phyloP scores from a whole-genome alignment of 208 protist genomes.

The Novymonas esmeraldas region DNA sequence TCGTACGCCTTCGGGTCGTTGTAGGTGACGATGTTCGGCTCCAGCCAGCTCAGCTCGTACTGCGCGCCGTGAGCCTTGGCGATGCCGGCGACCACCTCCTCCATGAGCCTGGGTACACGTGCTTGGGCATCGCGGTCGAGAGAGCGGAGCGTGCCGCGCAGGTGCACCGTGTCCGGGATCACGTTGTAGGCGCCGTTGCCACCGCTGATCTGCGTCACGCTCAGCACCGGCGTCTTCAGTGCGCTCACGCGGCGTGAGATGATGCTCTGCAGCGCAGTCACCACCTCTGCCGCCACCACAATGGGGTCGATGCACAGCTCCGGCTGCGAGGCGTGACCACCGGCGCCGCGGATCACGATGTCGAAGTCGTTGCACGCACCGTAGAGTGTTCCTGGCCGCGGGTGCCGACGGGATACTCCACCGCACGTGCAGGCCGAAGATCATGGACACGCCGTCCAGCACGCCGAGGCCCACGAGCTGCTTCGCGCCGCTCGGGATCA shows the following conservation, averaged over 20 bases:
- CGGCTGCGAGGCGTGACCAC: constrained; percentile 73
- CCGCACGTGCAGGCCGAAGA: constrained; percentile 63
- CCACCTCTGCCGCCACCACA: constrained; percentile 55
- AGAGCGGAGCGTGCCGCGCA: constrained; percentile 75
- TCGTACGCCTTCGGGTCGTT: constrained; percentile 73
- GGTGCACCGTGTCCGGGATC: constrained; percentile 65
- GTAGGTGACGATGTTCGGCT: constrained; percentile 83
- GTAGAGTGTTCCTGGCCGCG: constrained; percentile 40
- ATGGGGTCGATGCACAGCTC: constrained; percentile 75
- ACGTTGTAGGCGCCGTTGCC: constrained; percentile 72
- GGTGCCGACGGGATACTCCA: constrained; percentile 23
- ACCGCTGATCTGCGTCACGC: constrained; percentile 54
- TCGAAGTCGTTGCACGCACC: constrained; percentile 73
- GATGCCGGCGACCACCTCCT: constrained; percentile 72
- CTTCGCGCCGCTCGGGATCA: constrained; percentile 61
- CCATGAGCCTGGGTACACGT: constrained; percentile 63
- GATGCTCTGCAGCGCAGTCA: constrained; percentile 60
- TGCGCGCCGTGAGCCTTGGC: constrained; percentile 61
- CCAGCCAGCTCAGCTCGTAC: constrained; percentile 71
- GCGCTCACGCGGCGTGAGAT: constrained; percentile 71
- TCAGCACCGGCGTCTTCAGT: constrained; percentile 62
- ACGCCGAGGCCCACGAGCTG: constrained; percentile 54
- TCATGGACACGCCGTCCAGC: constrained; percentile 58
- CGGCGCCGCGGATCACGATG: constrained; percentile 64
- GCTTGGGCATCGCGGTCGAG: constrained; percentile 66